A percentile compares a stretch with the other conserved stretches of the same genome.
phyloP scores from a whole-genome alignment of 2,329 filamentous ascomycete genomes.

The Dothideomycetes sp. region DNA sequence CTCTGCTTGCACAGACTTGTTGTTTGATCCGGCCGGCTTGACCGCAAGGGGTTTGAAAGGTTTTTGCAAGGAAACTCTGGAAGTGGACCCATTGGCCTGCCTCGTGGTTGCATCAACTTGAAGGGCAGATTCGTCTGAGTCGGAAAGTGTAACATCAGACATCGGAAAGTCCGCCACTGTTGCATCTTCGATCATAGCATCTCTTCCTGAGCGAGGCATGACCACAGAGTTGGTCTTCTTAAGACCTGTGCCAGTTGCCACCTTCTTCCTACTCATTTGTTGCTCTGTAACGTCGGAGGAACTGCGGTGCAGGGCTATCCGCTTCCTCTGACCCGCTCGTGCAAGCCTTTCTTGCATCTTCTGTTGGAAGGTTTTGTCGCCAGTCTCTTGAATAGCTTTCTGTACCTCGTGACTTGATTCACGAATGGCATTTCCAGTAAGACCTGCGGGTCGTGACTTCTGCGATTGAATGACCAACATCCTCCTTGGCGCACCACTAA shows the following conservation, averaged over 20 bases:
- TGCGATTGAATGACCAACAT: constrained; percentile 36
- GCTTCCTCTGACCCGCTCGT: constrained; percentile 21
- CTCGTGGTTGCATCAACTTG: neutral
- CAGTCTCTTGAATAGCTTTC: constrained; percentile 2
- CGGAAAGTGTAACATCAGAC: neutral
- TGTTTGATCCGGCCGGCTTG: constrained; percentile 12
- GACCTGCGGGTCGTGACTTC: constrained; percentile 13
- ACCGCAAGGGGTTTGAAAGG: constrained; percentile 23
- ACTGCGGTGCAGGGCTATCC: constrained; percentile 3
- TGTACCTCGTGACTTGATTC: neutral
- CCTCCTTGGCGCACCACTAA: constrained; percentile 31
- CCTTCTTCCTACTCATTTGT: neutral
- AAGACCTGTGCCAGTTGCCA: constrained; percentile 1
- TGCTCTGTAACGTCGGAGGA: constrained; percentile 9
- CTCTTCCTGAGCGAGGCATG: neutral
- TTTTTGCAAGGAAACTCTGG: no score
- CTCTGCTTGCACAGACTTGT: constrained; percentile 10
- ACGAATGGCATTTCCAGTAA: neutral
- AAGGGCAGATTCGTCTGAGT: constrained; percentile 1
- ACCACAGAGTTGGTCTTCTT: constrained; percentile 2
- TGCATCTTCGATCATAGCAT: constrained; percentile 13
- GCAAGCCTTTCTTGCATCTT: constrained; percentile 23
- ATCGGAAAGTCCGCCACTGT: constrained; percentile 4
- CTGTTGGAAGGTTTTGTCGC: constrained; percentile 16
- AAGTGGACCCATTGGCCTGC: neutral